phyloP scores from a whole-genome alignment of 139 green algal genomes.

The Spirogloea muscicola region DNA sequence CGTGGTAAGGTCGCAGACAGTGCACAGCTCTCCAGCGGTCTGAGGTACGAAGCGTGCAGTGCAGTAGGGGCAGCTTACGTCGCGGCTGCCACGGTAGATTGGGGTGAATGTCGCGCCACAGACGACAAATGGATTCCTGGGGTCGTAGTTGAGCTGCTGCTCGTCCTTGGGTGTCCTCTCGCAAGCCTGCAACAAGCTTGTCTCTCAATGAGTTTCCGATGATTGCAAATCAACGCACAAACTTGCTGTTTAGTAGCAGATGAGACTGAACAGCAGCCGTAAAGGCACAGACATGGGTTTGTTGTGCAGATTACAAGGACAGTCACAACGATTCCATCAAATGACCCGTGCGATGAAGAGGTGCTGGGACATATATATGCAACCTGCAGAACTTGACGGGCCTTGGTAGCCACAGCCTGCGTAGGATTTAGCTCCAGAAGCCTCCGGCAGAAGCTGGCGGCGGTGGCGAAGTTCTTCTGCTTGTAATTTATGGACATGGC shows the following conservation, averaged over 20 bases:
- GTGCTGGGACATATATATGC: too few species aligned
- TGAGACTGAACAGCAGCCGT: too few species aligned
- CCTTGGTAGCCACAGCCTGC: conserved; percentile 76
- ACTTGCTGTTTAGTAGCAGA: too few species aligned
- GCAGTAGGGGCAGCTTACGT: conserved; percentile 79
- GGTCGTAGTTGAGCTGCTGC: conserved; percentile 88
- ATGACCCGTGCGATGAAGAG: too few species aligned
- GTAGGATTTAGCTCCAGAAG: conserved; percentile 91
- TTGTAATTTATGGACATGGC: conserved; percentile 97
- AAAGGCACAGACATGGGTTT: too few species aligned
- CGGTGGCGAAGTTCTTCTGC: conserved; percentile 86
- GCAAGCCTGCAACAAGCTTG: too few species aligned
- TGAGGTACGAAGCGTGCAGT: conserved; percentile 80
- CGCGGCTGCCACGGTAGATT: conserved; percentile 85
- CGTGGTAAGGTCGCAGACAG: conserved; percentile 77
- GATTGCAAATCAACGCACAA: too few species aligned
- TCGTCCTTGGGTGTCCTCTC: conserved; percentile 85
- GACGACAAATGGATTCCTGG: conserved; percentile 97
- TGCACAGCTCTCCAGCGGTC: conserved; percentile 73
- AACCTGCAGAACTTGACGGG: conserved; percentile 85
- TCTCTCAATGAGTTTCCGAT: too few species aligned
- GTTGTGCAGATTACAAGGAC: too few species aligned
- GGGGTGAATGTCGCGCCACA: conserved; percentile 88
- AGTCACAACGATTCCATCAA: too few species aligned
- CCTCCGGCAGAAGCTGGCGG: conserved; percentile 82